Conservation (phyloP, 2,329 filamentous ascomycete genomes). For the Hypomyces rosellus region DNA sequence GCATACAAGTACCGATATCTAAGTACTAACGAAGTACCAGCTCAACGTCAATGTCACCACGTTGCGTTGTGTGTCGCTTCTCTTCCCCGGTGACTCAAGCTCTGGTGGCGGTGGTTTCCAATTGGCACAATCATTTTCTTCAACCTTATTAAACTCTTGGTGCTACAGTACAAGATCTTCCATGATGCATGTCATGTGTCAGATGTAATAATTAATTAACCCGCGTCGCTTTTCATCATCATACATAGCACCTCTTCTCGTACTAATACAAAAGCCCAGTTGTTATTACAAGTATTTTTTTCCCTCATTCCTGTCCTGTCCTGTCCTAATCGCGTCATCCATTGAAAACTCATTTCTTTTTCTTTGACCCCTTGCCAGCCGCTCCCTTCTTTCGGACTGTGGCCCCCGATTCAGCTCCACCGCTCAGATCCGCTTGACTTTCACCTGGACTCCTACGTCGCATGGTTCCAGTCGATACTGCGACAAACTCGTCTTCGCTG, state of each 20-base stretch:
- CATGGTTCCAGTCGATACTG: constrained; percentile 72
- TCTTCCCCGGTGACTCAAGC: constrained; percentile 17
- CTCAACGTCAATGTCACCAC: background rate
- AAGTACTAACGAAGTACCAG: too few relatives aligned
- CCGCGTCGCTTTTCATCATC: too few relatives aligned
- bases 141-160: too few relatives aligned
- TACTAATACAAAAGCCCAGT: background rate
- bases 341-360: constrained; percentile 32
- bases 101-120: background rate
- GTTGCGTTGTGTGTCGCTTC: background rate
- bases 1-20: too few relatives aligned
- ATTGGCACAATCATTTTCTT: too few relatives aligned
- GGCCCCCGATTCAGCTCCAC: constrained; percentile 46
- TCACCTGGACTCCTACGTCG: constrained; percentile 76
- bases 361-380: constrained; percentile 31
- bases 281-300: too few relatives aligned
- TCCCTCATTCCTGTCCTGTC: background rate
- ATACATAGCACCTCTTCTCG: too few relatives aligned
- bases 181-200: too few relatives aligned
- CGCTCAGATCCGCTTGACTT: constrained; percentile 46
- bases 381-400: constrained; percentile 34
- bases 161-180: too few relatives aligned
- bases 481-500: constrained; percentile 80
- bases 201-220: too few relatives aligned
- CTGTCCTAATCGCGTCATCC: constrained; percentile 1